phyloP scores from a whole-genome alignment of 768 basidiomycete genomes.

The Lactarius hatsudake region DNA sequence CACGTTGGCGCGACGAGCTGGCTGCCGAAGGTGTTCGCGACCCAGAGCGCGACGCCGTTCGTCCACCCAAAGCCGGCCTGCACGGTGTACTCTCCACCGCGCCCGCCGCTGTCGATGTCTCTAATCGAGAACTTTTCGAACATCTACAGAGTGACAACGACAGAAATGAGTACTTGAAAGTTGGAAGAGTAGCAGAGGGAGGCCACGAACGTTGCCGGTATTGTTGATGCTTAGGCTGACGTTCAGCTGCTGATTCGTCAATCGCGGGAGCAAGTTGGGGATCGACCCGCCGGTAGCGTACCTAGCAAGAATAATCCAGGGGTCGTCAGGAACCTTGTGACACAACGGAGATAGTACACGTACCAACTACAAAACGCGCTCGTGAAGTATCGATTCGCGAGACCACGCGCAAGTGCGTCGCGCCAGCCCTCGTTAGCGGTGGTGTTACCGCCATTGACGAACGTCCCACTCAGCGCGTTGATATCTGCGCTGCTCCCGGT shows the following conservation, averaged over 20 bases:
- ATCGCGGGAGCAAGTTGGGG: slow-evolving; percentile 58
- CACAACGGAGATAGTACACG: slow-evolving; percentile 29
- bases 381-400: slow-evolving; percentile 83
- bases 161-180: neutral
- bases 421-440: slow-evolving; percentile 63
- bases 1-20: slow-evolving; percentile 61
- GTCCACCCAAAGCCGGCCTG: slow-evolving; percentile 87
- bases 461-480: slow-evolving; percentile 51
- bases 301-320: slow-evolving; percentile 39
- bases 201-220: slow-evolving; percentile 65
- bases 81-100: slow-evolving; percentile 86
- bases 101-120: slow-evolving; percentile 75
- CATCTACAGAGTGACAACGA: slow-evolving; percentile 51
- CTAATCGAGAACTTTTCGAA: slow-evolving; percentile 83
- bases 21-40: slow-evolving; percentile 63
- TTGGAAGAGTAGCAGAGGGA: neutral
- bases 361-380: slow-evolving; percentile 90
- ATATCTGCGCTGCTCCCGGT: slow-evolving; percentile 59
- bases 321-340: neutral
- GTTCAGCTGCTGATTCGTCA: slow-evolving; percentile 69
- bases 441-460: slow-evolving; percentile 68
- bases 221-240: slow-evolving; percentile 63
- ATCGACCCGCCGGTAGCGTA: slow-evolving; percentile 87
- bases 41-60: slow-evolving; percentile 77
- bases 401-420: slow-evolving; percentile 57